Conservation (phyloP, 495 filamentous ascomycete species). For the Xylaria venustula region DNA sequence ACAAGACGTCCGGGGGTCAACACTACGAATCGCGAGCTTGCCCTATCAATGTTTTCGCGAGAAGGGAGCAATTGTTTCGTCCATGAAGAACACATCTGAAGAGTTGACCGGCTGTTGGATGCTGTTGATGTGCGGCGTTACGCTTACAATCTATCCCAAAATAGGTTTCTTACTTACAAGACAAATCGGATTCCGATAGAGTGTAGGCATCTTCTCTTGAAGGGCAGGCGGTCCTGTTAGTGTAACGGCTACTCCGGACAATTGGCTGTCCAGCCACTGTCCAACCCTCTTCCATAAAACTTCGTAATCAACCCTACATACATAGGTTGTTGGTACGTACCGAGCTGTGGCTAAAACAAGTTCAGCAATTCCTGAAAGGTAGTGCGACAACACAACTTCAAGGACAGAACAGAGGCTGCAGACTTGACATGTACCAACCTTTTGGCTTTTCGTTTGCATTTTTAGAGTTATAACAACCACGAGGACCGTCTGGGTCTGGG, state of each 20-base stretch:
- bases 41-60: background rate
- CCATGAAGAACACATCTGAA: background rate
- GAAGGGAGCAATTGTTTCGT: background rate
- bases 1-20: too few species aligned
- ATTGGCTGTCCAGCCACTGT: background rate
- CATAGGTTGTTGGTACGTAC: too few species aligned
- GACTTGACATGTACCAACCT: background rate
- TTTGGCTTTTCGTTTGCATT: background rate
- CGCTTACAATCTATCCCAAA: background rate
- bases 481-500: background rate
- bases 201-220: background rate
- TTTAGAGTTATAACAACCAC: too few species aligned
- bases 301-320: too few species aligned
- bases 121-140: background rate
- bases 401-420: background rate
- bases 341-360: background rate
- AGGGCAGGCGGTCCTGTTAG: background rate
- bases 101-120: background rate
- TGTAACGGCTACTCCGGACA: constrained; percentile 6
- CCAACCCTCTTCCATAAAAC: background rate
- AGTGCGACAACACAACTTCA: background rate
- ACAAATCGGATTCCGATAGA: background rate
- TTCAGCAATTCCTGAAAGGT: background rate
- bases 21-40: background rate
- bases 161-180: background rate